Evolutionary conservation across 768 basidiomycete genomes (phyloP).

Genomic region (Crassisporium funariophilum): DNA sequence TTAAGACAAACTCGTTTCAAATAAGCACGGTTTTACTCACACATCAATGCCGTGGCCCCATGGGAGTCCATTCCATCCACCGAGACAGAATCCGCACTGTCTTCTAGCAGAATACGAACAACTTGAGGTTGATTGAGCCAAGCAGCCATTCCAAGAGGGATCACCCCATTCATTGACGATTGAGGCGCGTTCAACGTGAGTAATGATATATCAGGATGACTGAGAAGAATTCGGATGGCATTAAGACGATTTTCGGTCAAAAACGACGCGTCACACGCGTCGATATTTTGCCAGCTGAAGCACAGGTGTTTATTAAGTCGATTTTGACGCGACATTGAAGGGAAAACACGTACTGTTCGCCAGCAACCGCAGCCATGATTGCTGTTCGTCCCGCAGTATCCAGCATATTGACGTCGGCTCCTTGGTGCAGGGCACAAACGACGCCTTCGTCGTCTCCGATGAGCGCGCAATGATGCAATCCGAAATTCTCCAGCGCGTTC

Average conservation of each 20-base stretch:
- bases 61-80: conserved; percentile 76
- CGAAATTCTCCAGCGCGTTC: conserved; percentile 38
- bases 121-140: conserved; percentile 69
- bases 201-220: conserved; percentile 61
- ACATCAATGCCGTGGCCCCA: conserved; percentile 83
- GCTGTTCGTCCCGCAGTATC: conserved; percentile 63
- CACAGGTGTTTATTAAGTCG: conserved; percentile 7
- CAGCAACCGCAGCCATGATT: conserved; percentile 70
- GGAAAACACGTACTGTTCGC: conserved; percentile 57
- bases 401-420: conserved; percentile 69
- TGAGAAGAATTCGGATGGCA: conserved; percentile 56
- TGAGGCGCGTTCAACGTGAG: conserved; percentile 77
- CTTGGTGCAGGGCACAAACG: conserved; percentile 51
- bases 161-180: conserved; percentile 68
- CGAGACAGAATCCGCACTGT: conserved; percentile 59
- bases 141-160: conserved; percentile 76
- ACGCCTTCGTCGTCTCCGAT: conserved; percentile 58
- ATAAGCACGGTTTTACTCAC: conserved; percentile 45
- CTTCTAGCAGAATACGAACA: conserved; percentile 67
- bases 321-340: conserved; percentile 1
- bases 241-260: conserved; percentile 58
- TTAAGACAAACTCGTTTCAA: conserved; percentile 20
- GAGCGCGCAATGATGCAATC: conserved; percentile 57
- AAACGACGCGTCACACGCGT: conserved; percentile 73
- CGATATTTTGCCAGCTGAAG: conserved; percentile 65